A percentile compares a stretch with the other conserved stretches of the same genome.
Evolutionary conservation across 129 eudicot genomes (phyloP).

Genomic region (Glebionis coronaria): DNA sequence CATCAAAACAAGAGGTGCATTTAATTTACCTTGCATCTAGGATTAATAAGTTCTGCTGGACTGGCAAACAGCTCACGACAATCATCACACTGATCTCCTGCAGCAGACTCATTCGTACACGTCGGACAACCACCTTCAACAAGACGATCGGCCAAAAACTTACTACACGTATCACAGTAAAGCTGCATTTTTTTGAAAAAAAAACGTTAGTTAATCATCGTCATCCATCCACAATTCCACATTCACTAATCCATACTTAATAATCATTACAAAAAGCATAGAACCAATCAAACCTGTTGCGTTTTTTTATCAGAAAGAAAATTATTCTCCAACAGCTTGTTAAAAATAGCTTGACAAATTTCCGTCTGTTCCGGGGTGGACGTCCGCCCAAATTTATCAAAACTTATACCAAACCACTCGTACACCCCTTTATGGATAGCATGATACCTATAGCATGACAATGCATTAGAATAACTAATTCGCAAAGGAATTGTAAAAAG

Average conservation of each 20-base stretch:
- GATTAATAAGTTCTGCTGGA: conserved; percentile 77
- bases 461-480: not conserved
- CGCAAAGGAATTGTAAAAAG: too few species aligned
- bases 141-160: conserved; percentile 87
- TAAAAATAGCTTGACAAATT: conserved; percentile 84
- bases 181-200: conserved; percentile 52
- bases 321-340: conserved; percentile 67
- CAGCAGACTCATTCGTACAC: conserved; percentile 90
- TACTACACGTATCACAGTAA: conserved; percentile 79
- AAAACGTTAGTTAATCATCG: not conserved
- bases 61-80: conserved; percentile 78
- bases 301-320: conserved; percentile 87
- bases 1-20: not conserved
- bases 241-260: not conserved
- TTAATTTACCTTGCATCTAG: conserved; percentile 77
- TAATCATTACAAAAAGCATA: not conserved
- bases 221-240: not conserved
- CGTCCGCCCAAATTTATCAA: conserved; percentile 91
- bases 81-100: conserved; percentile 98
- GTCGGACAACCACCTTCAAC: conserved; percentile 96
- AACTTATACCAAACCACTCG: conserved; percentile 79
- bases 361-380: conserved; percentile 92
- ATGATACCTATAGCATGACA: conserved; percentile 55
- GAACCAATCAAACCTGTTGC: conserved; percentile 73
- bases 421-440: conserved; percentile 84